A percentile compares a stretch with the other conserved stretches of the same genome.
These are phyloP conservation scores for Astraeus odoratus DNA, from an alignment of 768 basidiomycete species.

Conservation along the genomic window DNA sequence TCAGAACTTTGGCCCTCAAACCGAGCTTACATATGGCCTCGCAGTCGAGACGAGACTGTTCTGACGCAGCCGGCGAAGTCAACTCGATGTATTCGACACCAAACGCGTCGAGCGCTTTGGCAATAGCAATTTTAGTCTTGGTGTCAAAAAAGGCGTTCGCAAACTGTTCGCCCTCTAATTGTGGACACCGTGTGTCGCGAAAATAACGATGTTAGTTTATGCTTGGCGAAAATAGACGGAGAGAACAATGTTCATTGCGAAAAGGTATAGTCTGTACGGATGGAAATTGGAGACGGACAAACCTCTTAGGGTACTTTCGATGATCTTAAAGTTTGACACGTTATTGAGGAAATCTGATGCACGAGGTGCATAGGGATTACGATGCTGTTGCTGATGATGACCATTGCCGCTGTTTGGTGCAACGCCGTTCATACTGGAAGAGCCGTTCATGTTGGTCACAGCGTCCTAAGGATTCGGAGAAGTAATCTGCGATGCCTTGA, in stretches of 20 bases:
- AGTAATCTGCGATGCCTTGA: neutral
- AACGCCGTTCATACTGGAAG: conserved; percentile 33
- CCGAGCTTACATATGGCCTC: conserved; percentile 99
- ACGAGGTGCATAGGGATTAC: conserved; percentile 83
- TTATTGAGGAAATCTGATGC: conserved; percentile 91
- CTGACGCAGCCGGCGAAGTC: conserved; percentile 95
- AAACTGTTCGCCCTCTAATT: conserved; percentile 93
- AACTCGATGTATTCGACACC: conserved; percentile 99
- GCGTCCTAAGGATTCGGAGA: conserved; percentile 21
- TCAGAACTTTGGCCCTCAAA: conserved; percentile 92
- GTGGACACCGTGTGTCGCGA: neutral
- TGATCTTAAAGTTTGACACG: conserved; percentile 90
- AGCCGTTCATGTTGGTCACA: conserved; percentile 41
- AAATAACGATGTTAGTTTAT: neutral
- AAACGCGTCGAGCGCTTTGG: conserved; percentile 95
- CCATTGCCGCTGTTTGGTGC: conserved; percentile 16
- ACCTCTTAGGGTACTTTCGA: conserved; percentile 93
- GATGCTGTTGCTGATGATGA: conserved; percentile 31
- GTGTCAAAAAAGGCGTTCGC: conserved; percentile 99
- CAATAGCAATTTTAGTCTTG: conserved; percentile 99
- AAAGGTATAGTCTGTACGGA: neutral
- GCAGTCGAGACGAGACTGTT: conserved; percentile 90
- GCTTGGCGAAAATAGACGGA: neutral
- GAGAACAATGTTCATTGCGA: too few relatives aligned
- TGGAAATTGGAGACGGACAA: neutral